Percentiles rank a stretch among this genome's conserved stretches.
Conservation (phyloP, 805 yeast genomes). For the Kodamaea laetipori region DNA sequence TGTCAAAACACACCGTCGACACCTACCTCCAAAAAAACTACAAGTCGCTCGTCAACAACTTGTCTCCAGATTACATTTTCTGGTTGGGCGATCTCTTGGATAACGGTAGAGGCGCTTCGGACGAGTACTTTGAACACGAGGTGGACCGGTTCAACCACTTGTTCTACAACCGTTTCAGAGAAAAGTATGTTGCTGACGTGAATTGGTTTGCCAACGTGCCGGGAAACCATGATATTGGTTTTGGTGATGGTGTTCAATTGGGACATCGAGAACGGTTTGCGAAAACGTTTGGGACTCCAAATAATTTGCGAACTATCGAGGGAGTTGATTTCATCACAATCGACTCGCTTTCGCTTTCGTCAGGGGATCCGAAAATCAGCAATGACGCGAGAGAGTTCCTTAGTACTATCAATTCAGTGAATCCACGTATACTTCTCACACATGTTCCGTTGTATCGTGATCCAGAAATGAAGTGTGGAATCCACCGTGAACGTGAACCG, state of each 20-base stretch:
- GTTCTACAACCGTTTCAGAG: conserved; percentile 21
- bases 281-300: conserved; percentile 35
- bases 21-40: conserved; percentile 40
- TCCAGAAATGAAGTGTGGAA: conserved; percentile 23
- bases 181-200: conserved; percentile 21
- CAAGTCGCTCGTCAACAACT: conserved; percentile 29
- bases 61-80: conserved; percentile 39
- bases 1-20: conserved; percentile 46
- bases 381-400: conserved; percentile 19
- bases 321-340: conserved; percentile 33
- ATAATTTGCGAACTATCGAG: conserved; percentile 25
- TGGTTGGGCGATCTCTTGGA: conserved; percentile 47
- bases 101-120: conserved; percentile 39
- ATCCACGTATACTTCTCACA: conserved; percentile 25
- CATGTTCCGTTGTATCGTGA: conserved; percentile 30
- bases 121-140: conserved; percentile 33
- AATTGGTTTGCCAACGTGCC: conserved; percentile 35
- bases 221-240: conserved; percentile 33
- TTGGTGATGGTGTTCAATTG: conserved; percentile 27
- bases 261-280: conserved; percentile 32
- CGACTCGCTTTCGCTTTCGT: conserved; percentile 24
- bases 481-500: conserved; percentile 20
- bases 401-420: conserved; percentile 7
- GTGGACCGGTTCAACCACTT: conserved; percentile 34
- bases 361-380: conserved; percentile 17